These are phyloP conservation scores for Pleurotus djamor DNA, from an alignment of 768 basidiomycete genomes.

Conservation along the genomic window DNA sequence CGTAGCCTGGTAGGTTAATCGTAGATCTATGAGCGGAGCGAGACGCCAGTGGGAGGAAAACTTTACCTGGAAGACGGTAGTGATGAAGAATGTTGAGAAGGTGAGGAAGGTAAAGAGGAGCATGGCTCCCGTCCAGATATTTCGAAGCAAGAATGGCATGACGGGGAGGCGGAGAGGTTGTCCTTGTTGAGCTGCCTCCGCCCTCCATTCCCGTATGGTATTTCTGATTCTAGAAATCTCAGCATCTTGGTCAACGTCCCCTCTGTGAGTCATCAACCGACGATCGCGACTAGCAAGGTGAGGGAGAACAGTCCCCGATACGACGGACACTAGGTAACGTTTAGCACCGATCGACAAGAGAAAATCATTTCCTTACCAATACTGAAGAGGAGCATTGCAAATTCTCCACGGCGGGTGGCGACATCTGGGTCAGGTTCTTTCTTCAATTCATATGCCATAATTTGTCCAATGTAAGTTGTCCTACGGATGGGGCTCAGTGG, in stretches of 20 bases:
- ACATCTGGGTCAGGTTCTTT: conserved; percentile 76
- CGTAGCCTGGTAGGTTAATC: conserved; percentile 53
- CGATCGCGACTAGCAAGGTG: conserved; percentile 80
- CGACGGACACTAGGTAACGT: conserved; percentile 66
- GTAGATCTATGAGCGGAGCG: not conserved
- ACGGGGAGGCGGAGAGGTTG: conserved; percentile 76
- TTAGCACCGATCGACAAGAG: not conserved
- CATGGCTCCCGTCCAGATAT: conserved; percentile 91
- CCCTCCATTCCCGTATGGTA: conserved; percentile 79
- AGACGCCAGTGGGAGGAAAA: not conserved
- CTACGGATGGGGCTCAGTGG: conserved; percentile 29
- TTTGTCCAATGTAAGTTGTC: conserved; percentile 91
- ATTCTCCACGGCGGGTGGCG: conserved; percentile 84
- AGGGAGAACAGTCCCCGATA: conserved; percentile 80
- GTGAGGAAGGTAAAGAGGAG: conserved; percentile 78
- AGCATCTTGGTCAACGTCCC: conserved; percentile 72
- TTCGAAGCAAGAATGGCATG: conserved; percentile 88
- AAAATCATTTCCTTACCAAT: conserved; percentile 52
- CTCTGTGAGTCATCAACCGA: conserved; percentile 69
- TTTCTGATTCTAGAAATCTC: conserved; percentile 69
- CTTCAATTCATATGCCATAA: conserved; percentile 81
- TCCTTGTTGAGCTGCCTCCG: conserved; percentile 76
- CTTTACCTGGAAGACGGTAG: conserved; percentile 67
- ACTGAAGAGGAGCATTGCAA: conserved; percentile 90
- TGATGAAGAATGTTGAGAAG: conserved; percentile 84